These are phyloP conservation scores for Sophora flavescens DNA, from an alignment of 306 rosid genomes.

Conservation along the genomic window DNA sequence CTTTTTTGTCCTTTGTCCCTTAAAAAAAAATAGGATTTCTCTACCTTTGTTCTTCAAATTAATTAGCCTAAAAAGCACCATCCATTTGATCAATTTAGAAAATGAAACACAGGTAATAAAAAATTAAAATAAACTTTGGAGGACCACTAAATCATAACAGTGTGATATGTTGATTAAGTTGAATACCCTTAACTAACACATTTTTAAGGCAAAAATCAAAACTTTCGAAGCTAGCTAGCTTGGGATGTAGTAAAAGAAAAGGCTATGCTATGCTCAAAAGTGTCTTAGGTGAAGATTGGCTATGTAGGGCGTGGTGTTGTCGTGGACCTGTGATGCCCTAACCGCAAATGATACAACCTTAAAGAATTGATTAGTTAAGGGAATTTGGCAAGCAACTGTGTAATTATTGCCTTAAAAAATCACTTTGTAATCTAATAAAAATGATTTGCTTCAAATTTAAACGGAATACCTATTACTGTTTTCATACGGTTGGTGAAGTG, in stretches of 20 bases:
- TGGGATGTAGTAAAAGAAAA: slow-evolving; percentile 73
- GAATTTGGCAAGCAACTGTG: slow-evolving; percentile 53
- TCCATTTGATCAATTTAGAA: slow-evolving; percentile 41
- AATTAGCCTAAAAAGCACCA: slow-evolving; percentile 40
- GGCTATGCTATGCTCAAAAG: slow-evolving; percentile 71
- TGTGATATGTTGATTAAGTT: slow-evolving; percentile 73
- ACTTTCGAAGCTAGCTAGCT: slow-evolving; percentile 51
- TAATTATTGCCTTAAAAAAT: slow-evolving; percentile 46
- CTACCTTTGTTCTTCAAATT: slow-evolving; percentile 47
- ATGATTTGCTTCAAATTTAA: slow-evolving; percentile 51
- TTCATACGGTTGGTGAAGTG: slow-evolving; percentile 60
- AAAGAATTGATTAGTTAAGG: slow-evolving; percentile 43
- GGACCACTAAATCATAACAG: slow-evolving; percentile 88
- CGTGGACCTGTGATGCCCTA: slow-evolving; percentile 54
- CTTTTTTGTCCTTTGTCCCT: neutral
- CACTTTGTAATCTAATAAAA: slow-evolving; percentile 45
- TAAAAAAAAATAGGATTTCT: slow-evolving; percentile 13
- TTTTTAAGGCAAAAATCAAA: slow-evolving; percentile 39
- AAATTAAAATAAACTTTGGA: slow-evolving; percentile 37
- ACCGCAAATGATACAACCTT: slow-evolving; percentile 42
- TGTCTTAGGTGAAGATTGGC: slow-evolving; percentile 60
- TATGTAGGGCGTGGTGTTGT: slow-evolving; percentile 50
- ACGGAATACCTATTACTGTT: slow-evolving; percentile 37
- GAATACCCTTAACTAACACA: slow-evolving; percentile 56
- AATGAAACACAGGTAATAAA: slow-evolving; percentile 18